Evolutionary conservation across 257 asterid species (phyloP).

Genomic region (Solanum lycopersicoides): DNA sequence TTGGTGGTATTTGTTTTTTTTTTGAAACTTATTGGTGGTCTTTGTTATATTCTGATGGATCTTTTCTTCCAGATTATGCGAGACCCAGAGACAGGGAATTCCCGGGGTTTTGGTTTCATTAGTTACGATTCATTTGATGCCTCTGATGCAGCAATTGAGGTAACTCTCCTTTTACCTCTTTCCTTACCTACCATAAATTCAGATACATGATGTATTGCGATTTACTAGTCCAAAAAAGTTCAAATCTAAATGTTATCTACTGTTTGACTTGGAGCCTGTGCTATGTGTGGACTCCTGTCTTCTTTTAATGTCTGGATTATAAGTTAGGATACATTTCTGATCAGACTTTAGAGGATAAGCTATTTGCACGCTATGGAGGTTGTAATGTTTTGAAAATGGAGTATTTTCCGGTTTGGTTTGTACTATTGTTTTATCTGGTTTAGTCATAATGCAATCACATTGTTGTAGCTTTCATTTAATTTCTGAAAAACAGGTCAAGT

Average conservation of each 20-base stretch:
- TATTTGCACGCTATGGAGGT: not conserved
- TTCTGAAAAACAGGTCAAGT: not conserved
- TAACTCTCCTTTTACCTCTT: not conserved
- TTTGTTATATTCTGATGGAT: not conserved
- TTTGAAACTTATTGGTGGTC: not conserved
- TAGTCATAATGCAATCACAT: not conserved
- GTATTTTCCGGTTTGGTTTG: not conserved
- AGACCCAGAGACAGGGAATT: slow-evolving; percentile 94
- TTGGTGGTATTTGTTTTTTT: not conserved
- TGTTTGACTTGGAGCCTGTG: not conserved
- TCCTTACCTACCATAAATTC: not conserved
- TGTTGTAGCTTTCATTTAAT: not conserved
- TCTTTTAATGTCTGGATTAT: not conserved
- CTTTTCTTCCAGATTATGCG: slow-evolving; percentile 71
- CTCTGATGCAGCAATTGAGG: slow-evolving; percentile 96
- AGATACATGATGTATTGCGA: not conserved
- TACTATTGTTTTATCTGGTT: not conserved
- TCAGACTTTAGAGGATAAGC: not conserved
- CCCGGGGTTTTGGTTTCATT: slow-evolving; percentile 93
- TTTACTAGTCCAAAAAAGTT: not conserved
- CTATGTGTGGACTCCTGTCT: not conserved
- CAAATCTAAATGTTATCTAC: not conserved
- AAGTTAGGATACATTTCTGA: not conserved
- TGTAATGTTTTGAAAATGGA: not conserved
- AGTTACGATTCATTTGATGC: slow-evolving; percentile 97